Evolutionary conservation across 495 filamentous ascomycete species (phyloP).

Genomic region (Penicillium parvum): DNA sequence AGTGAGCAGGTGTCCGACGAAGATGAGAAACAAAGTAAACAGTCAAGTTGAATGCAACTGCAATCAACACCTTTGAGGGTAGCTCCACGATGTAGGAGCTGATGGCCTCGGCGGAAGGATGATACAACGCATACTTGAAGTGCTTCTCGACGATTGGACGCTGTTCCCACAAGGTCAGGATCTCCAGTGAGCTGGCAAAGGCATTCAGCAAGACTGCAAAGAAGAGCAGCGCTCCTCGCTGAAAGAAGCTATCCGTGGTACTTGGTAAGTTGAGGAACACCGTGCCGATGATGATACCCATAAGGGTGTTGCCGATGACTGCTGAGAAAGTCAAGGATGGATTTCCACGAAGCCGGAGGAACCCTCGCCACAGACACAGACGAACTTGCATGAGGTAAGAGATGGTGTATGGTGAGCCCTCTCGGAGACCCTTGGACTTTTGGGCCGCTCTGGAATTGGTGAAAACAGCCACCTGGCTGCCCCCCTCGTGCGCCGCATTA

Average conservation of each 20-base stretch:
- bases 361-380: slow-evolving; percentile 43
- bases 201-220: slow-evolving; percentile 70
- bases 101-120: slow-evolving; percentile 52
- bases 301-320: slow-evolving; percentile 64
- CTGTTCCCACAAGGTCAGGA: slow-evolving; percentile 51
- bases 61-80: slow-evolving; percentile 43
- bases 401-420: slow-evolving; percentile 36
- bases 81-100: slow-evolving; percentile 53
- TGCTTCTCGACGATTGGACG: slow-evolving; percentile 61
- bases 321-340: slow-evolving; percentile 63
- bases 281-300: slow-evolving; percentile 75
- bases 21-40: slow-evolving; percentile 53
- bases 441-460: slow-evolving; percentile 20
- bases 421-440: slow-evolving; percentile 32
- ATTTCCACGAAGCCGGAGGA: slow-evolving; percentile 60
- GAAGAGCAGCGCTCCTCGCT: slow-evolving; percentile 74
- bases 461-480: slow-evolving; percentile 15
- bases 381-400: slow-evolving; percentile 39
- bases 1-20: slow-evolving; percentile 34
- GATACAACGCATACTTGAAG: slow-evolving; percentile 54
- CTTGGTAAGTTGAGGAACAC: slow-evolving; percentile 72
- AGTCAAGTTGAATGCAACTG: slow-evolving; percentile 44
- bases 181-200: slow-evolving; percentile 48
- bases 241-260: slow-evolving; percentile 61
- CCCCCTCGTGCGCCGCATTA: slow-evolving; percentile 12